These are phyloP conservation scores for Pseudozyma flocculosa DNA, from an alignment of 1,284 basidiomycete species.

Conservation along the genomic window DNA sequence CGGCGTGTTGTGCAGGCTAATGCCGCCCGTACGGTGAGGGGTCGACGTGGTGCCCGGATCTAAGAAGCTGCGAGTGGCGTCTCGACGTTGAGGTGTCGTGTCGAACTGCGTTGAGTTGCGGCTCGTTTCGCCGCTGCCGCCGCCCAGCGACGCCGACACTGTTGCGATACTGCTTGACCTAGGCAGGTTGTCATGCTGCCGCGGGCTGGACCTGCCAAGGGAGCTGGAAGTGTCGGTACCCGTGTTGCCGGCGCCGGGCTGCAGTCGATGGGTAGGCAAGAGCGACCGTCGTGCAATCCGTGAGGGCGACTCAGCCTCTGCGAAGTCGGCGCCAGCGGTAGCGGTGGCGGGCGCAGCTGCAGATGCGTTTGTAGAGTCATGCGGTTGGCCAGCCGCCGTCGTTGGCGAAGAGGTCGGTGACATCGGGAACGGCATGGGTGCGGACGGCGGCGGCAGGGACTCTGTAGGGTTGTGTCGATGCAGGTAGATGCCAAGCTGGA, in stretches of 20 bases:
- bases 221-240: too few relatives aligned
- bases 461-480: conserved; percentile 79
- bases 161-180: too few relatives aligned
- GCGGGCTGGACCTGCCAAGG: neutral
- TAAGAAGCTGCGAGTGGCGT: conserved; percentile 17
- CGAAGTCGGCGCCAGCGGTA: neutral
- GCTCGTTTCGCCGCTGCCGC: neutral
- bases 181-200: neutral
- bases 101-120: neutral
- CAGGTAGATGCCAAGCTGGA: conserved; percentile 85
- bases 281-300: neutral
- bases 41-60: conserved; percentile 23
- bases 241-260: too few relatives aligned
- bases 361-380: too few relatives aligned
- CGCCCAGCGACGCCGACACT: too few relatives aligned
- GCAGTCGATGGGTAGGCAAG: neutral
- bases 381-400: too few relatives aligned
- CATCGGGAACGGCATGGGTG: conserved; percentile 58
- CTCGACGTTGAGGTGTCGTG: neutral
- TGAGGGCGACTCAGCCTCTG: neutral
- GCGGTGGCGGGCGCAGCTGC: too few relatives aligned
- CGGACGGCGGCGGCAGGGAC: conserved; percentile 58
- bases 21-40: conserved; percentile 9
- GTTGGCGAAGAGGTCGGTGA: neutral
- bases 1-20: neutral